Evolutionary conservation across 306 rosid genomes (phyloP).

Genomic region (Corylus americana): DNA sequence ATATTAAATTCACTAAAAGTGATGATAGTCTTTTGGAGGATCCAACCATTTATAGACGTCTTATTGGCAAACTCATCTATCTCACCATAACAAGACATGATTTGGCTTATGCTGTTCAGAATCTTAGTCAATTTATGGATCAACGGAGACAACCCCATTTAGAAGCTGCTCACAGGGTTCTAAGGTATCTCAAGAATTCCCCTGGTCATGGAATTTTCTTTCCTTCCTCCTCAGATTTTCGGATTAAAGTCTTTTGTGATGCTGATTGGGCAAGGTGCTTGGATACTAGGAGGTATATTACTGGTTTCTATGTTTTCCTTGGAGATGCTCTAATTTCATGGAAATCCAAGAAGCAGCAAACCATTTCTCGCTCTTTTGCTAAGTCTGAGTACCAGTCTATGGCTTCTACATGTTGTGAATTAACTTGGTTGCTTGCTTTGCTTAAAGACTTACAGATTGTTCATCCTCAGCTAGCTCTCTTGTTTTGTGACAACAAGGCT

Average conservation of each 20-base stretch:
- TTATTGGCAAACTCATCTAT: not conserved
- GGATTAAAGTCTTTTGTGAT: not conserved
- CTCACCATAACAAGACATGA: not conserved
- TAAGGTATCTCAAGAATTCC: not conserved
- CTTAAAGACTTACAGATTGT: rapidly evolving
- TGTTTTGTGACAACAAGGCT: not conserved
- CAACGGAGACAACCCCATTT: not conserved
- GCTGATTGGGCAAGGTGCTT: not conserved
- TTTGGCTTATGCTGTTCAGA: not conserved
- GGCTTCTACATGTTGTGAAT: not conserved
- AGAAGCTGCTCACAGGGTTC: not conserved
- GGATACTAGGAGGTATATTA: not conserved
- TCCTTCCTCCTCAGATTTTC: not conserved
- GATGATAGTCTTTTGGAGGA: not conserved
- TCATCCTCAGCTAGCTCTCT: no score
- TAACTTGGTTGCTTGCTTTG: not conserved
- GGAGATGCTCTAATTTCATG: not conserved
- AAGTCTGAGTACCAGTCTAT: not conserved
- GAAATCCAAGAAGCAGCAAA: no score
- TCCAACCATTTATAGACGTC: not conserved
- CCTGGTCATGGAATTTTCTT: not conserved
- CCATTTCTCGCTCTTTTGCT: no score
- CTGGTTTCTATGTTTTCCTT: not conserved
- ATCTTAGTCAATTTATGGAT: not conserved
- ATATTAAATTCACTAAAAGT: no score